Evolutionary conservation across 495 filamentous ascomycete species (phyloP).

Genomic region (Articulospora tetracladia): DNA sequence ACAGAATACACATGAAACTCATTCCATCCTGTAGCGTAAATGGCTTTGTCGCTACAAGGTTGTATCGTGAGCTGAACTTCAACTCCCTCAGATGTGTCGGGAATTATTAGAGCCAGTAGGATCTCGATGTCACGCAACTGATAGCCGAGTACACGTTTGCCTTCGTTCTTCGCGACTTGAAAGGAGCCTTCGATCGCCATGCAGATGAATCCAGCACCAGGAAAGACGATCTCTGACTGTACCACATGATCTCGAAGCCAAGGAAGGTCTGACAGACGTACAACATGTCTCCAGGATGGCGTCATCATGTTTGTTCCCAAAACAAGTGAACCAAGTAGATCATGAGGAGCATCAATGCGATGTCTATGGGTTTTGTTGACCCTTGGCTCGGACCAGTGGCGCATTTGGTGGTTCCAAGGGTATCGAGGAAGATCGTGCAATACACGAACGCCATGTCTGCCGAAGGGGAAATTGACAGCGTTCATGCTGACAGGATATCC

Average conservation of each 20-base stretch:
- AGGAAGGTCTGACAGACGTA: constrained; percentile 33
- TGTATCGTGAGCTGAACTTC: constrained; percentile 4
- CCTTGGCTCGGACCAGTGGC: constrained; percentile 31
- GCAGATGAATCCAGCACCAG: constrained; percentile 42
- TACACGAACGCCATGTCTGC: constrained; percentile 26
- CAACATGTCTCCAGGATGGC: constrained; percentile 33
- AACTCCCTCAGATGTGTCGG: neutral
- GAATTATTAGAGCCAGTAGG: constrained; percentile 1
- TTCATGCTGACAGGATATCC: constrained; percentile 29
- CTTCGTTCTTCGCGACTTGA: constrained; percentile 27
- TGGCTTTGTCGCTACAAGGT: neutral
- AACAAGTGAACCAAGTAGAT: constrained; percentile 30
- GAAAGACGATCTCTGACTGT: constrained; percentile 39
- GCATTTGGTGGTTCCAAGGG: constrained; percentile 29
- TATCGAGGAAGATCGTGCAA: constrained; percentile 34
- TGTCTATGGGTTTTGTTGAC: constrained; percentile 27
- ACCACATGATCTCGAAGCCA: constrained; percentile 48
- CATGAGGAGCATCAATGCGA: constrained; percentile 26
- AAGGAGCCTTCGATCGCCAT: constrained; percentile 43
- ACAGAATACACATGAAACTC: constrained; percentile 10
- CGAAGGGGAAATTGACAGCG: neutral
- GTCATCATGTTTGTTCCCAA: constrained; percentile 24
- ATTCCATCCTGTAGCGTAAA: neutral
- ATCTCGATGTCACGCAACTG: constrained; percentile 6
- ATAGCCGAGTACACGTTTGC: neutral